phyloP scores from a whole-genome alignment of 768 basidiomycete genomes.

The Lactifluus rugatus region DNA sequence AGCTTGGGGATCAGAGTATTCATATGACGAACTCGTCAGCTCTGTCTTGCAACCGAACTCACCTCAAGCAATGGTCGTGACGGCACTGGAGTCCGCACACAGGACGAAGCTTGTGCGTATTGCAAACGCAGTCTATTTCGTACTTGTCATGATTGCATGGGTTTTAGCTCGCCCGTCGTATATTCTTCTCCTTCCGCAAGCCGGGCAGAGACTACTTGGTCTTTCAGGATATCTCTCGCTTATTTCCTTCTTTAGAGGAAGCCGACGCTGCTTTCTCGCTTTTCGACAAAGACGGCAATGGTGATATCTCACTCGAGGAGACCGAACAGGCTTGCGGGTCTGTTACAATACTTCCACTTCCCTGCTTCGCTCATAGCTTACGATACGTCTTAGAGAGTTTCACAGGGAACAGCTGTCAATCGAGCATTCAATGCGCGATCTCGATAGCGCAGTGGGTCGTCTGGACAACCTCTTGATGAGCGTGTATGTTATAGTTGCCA shows the following conservation, averaged over 20 bases:
- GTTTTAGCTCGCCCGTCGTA: slow-evolving; percentile 61
- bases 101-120: slow-evolving; percentile 56
- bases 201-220: slow-evolving; percentile 48
- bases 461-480: slow-evolving; percentile 83
- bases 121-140: neutral
- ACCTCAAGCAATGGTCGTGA: slow-evolving; percentile 69
- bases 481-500: slow-evolving; percentile 58
- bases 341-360: neutral
- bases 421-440: slow-evolving; percentile 77
- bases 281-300: slow-evolving; percentile 66
- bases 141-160: neutral
- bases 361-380: neutral
- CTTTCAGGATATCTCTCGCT: slow-evolving; percentile 59
- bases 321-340: slow-evolving; percentile 67
- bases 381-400: slow-evolving; percentile 42
- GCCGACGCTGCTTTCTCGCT: slow-evolving; percentile 57
- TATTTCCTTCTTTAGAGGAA: slow-evolving; percentile 58
- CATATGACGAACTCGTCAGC: slow-evolving; percentile 25
- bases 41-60: slow-evolving; percentile 86
- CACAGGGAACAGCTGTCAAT: slow-evolving; percentile 81
- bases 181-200: slow-evolving; percentile 78
- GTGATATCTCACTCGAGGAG: slow-evolving; percentile 62
- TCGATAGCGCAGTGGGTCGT: slow-evolving; percentile 82
- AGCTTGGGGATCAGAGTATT: neutral
- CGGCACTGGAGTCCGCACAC: slow-evolving; percentile 68